These are phyloP conservation scores for Syzygium malaccense DNA, from an alignment of 441 rosid genomes.

Conservation along the genomic window DNA sequence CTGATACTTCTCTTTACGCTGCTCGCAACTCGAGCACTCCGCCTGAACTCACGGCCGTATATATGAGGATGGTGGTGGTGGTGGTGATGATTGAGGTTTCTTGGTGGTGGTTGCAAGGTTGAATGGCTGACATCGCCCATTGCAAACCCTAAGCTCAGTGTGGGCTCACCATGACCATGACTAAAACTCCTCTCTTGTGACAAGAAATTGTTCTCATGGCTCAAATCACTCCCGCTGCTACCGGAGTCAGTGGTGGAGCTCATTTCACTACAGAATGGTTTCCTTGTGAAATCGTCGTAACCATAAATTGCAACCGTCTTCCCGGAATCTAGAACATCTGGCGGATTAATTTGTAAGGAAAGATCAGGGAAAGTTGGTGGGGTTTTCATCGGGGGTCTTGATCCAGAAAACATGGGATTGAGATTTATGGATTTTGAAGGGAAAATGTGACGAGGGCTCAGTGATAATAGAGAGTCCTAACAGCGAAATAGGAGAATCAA, in stretches of 20 bases:
- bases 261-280: conserved; percentile 30
- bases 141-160: conserved; percentile 62
- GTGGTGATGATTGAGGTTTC: conserved; percentile 23
- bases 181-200: conserved; percentile 14
- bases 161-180: conserved; percentile 25
- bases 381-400: conserved; percentile 22
- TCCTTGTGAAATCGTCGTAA: conserved; percentile 2
- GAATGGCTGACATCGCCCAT: conserved; percentile 22
- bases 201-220: conserved; percentile 53
- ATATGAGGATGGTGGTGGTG: conserved; percentile 56
- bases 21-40: conserved; percentile 32
- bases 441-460: not conserved
- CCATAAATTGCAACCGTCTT: not conserved
- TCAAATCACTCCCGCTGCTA: conserved; percentile 68
- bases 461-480: not conserved
- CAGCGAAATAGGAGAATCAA: conserved; percentile 9
- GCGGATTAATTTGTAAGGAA: conserved; percentile 88
- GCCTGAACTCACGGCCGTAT: conserved; percentile 70
- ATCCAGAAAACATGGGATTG: conserved; percentile 22
- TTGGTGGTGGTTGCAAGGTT: conserved; percentile 9
- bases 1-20: conserved; percentile 61
- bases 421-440: not conserved
- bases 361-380: conserved; percentile 54
- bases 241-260: conserved; percentile 65
- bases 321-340: conserved; percentile 20